A percentile compares a stretch with the other conserved stretches of the same genome.
Conservation (phyloP, 768 basidiomycete genomes). For the Trichaptum fuscoviolaceum region DNA sequence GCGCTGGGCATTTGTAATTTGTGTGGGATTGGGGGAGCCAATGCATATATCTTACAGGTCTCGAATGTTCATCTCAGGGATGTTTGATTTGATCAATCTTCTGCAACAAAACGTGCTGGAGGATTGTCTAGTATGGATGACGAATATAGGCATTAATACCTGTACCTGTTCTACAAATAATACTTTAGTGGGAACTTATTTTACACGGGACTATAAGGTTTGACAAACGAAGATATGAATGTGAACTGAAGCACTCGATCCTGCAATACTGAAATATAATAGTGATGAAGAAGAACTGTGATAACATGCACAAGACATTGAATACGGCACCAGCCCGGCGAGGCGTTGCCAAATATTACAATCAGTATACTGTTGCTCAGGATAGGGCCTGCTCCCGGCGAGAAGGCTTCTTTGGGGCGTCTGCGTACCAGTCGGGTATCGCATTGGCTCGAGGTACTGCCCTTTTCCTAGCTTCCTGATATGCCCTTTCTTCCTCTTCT, state of each 20-base stretch:
- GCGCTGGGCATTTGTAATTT: background rate
- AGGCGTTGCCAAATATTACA: background rate
- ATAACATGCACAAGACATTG: background rate
- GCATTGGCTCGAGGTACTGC: conserved; percentile 65
- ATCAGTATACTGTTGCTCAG: background rate
- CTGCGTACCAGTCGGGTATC: conserved; percentile 74
- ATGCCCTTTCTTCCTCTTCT: conserved; percentile 54
- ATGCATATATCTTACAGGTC: background rate
- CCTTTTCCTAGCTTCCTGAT: conserved; percentile 55
- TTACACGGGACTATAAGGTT: background rate
- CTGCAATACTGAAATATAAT: too few relatives aligned
- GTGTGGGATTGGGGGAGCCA: background rate
- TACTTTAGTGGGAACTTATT: background rate
- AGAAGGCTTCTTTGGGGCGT: conserved; percentile 51
- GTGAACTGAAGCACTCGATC: background rate
- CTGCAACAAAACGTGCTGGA: background rate
- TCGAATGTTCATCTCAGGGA: background rate
- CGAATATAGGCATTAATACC: background rate
- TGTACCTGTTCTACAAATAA: background rate
- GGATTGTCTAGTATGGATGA: background rate
- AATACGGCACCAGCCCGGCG: background rate
- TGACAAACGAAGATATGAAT: too few relatives aligned
- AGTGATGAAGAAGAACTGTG: too few relatives aligned
- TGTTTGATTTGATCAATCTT: background rate
- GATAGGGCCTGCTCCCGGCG: background rate